phyloP scores from a whole-genome alignment of 2,329 filamentous ascomycete species.

The Venturia effusa region DNA sequence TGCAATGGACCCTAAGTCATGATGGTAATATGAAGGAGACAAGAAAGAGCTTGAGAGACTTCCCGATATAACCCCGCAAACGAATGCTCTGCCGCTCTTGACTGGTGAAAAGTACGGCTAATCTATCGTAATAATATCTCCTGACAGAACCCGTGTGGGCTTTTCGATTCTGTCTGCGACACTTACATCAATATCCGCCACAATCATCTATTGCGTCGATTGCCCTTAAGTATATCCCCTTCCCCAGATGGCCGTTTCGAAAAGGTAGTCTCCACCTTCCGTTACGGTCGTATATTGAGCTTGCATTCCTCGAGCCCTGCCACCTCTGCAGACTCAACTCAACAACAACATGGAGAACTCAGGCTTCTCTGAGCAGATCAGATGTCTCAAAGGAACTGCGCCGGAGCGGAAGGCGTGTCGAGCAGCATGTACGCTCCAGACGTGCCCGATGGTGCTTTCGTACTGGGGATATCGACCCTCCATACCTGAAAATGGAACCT shows the following conservation, averaged over 20 bases:
- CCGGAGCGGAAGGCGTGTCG: constrained; percentile 10
- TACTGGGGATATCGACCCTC: constrained; percentile 31
- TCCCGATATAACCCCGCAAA: background rate
- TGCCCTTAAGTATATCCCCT: background rate
- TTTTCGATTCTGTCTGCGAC: background rate
- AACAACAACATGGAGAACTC: constrained; percentile 1
- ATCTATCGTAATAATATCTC: background rate
- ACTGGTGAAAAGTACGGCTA: background rate
- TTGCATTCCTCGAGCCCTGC: background rate
- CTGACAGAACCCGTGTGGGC: background rate
- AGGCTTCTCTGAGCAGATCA: constrained; percentile 3
- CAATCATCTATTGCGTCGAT: background rate
- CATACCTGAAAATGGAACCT: constrained; percentile 27
- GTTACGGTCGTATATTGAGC: background rate
- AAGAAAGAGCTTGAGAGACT: background rate
- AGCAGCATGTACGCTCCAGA: constrained; percentile 11
- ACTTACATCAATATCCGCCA: constrained; percentile 4
- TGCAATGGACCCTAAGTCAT: background rate
- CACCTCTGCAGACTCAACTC: background rate
- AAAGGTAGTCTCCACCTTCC: background rate
- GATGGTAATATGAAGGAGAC: background rate
- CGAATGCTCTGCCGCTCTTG: background rate
- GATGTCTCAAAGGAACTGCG: constrained; percentile 7
- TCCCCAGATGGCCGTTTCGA: background rate
- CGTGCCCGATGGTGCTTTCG: constrained; percentile 24